Evolutionary conservation across 495 filamentous ascomycete species (phyloP).

Genomic region (Haplographium delicatum): DNA sequence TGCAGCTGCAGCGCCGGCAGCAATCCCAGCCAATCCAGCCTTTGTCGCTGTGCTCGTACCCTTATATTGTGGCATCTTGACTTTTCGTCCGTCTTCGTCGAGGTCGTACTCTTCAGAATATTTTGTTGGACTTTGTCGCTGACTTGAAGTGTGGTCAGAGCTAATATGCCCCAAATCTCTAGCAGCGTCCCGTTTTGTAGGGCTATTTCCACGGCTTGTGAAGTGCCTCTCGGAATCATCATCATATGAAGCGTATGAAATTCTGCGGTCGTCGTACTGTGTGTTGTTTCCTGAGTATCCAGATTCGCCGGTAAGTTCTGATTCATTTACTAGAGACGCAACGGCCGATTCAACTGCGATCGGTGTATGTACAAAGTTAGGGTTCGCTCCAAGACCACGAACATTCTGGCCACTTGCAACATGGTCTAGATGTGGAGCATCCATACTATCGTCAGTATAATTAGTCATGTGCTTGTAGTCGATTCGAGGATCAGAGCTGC

Average conservation of each 20-base stretch:
- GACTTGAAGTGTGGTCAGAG: constrained; percentile 20
- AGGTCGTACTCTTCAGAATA: constrained; percentile 42
- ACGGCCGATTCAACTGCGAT: constrained; percentile 80
- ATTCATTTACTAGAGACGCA: constrained; percentile 78
- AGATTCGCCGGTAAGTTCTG: constrained; percentile 54
- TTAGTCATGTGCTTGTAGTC: constrained; percentile 53
- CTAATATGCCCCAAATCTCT: constrained; percentile 24
- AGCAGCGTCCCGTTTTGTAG: constrained; percentile 14
- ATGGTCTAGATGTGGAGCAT: constrained; percentile 52
- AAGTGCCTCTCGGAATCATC: constrained; percentile 33
- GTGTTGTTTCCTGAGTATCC: constrained; percentile 21
- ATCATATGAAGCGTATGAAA: constrained; percentile 36
- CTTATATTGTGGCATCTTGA: constrained; percentile 31
- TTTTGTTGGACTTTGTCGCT: constrained; percentile 21
- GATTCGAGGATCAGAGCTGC: constrained; percentile 28
- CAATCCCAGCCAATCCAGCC: constrained; percentile 45
- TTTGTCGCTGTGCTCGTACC: constrained; percentile 42
- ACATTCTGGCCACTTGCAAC: constrained; percentile 63
- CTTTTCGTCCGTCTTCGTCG: constrained; percentile 49
- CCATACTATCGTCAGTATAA: constrained; percentile 65
- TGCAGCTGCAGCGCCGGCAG: constrained; percentile 43
- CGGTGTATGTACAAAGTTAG: constrained; percentile 65
- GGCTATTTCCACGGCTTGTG: constrained; percentile 24
- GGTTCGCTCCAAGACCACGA: constrained; percentile 61
- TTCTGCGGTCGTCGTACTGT: constrained; percentile 23